phyloP scores from a whole-genome alignment of 2,329 filamentous ascomycete genomes.

The Aspergillus eucalypticola region DNA sequence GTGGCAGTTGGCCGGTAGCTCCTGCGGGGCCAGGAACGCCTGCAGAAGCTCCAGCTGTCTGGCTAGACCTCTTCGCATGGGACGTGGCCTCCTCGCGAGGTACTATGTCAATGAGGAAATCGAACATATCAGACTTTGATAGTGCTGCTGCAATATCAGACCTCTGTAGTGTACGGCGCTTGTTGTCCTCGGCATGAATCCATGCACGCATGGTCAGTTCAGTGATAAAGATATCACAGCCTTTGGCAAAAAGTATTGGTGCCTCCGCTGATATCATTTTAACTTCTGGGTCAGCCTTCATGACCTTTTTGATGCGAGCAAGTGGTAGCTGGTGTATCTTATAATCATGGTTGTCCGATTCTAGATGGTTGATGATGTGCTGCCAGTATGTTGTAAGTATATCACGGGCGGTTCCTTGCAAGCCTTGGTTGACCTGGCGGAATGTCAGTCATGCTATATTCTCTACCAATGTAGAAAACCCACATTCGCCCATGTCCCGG shows the following conservation, averaged over 20 bases:
- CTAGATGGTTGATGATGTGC: conserved; percentile 92
- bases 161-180: conserved; percentile 88
- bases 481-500: conserved; percentile 93
- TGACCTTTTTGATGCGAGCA: conserved; percentile 99
- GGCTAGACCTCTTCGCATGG: conserved; percentile 73
- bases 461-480: conserved; percentile 31
- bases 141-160: conserved; percentile 95
- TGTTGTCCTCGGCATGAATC: conserved; percentile 99
- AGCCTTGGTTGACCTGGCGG: conserved; percentile 83
- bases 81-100: conserved; percentile 89
- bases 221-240: conserved; percentile 98
- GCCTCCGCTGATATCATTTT: conserved; percentile 99
- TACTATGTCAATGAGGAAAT: conserved; percentile 98
- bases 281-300: conserved; percentile 98
- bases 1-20: conserved; percentile 42
- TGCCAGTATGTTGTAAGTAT: conserved; percentile 99
- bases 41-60: conserved; percentile 52
- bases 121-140: conserved; percentile 99
- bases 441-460: conserved; percentile 24
- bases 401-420: conserved; percentile 90
- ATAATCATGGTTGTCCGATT: conserved; percentile 95
- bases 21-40: conserved; percentile 40
- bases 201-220: conserved; percentile 98
- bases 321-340: conserved; percentile 95
- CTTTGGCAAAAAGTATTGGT: conserved; percentile 96